Evolutionary conservation across 2,329 filamentous ascomycete species (phyloP).

Genomic region (Cordyceps farinosa): DNA sequence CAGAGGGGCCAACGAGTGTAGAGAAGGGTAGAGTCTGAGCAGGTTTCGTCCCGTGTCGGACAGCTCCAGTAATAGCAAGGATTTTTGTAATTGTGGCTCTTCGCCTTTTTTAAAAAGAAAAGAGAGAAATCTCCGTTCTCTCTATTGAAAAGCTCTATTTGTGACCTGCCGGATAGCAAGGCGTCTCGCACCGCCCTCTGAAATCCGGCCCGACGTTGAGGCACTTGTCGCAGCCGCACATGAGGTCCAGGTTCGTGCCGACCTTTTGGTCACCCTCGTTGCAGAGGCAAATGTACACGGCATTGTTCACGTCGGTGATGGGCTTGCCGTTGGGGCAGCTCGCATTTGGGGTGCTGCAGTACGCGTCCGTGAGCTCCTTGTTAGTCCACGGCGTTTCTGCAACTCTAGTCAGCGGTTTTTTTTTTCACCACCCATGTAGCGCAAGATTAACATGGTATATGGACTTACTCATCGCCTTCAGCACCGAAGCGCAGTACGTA

Average conservation of each 20-base stretch:
- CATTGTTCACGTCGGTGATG: conserved; percentile 29
- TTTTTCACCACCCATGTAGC: not conserved
- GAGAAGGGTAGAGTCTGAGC: conserved; percentile 1
- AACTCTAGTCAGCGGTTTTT: not conserved
- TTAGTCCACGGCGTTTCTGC: conserved; percentile 34
- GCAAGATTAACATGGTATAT: accelerated
- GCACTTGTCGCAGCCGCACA: conserved; percentile 39
- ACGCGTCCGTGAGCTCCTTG: conserved; percentile 32
- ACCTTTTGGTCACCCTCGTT: conserved; percentile 30
- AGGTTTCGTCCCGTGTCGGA: not conserved
- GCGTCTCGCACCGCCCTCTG: conserved; percentile 37
- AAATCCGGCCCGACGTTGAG: conserved; percentile 38
- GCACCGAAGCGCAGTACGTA: conserved; percentile 39
- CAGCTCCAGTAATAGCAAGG: not conserved
- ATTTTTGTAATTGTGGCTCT: not conserved
- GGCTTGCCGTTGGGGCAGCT: conserved; percentile 32
- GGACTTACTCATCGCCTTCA: conserved; percentile 35
- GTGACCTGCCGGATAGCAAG: conserved; percentile 25
- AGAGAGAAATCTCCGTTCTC: not conserved
- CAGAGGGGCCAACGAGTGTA: conserved; percentile 6
- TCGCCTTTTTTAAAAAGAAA: not conserved
- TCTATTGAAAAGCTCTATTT: not conserved
- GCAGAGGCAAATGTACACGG: conserved; percentile 40
- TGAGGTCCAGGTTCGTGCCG: conserved; percentile 34
- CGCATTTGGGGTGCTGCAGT: conserved; percentile 37